Conservation (phyloP, 129 eudicot species). For the Erigeron canadensis region DNA sequence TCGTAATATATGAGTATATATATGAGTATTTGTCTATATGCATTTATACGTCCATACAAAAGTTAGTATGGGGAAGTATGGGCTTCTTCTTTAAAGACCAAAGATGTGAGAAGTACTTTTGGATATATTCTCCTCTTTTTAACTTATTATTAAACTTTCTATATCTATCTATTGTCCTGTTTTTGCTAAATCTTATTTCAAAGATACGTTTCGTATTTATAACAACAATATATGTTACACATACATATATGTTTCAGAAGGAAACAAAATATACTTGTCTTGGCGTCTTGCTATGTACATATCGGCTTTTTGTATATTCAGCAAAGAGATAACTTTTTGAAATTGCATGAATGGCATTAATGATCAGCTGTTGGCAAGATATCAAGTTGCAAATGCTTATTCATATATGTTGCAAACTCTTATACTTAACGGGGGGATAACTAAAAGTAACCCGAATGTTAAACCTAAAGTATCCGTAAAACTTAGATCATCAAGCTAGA, state of each 20-base stretch:
- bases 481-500: not conserved
- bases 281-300: too few species aligned
- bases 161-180: not conserved
- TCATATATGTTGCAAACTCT: not conserved
- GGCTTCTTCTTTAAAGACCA: slow-evolving; percentile 5
- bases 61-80: slow-evolving; percentile 24
- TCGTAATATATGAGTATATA: not conserved
- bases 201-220: slow-evolving; percentile 7
- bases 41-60: slow-evolving; percentile 7
- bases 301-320: not conserved
- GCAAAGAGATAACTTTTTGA: not conserved
- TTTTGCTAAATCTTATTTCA: slow-evolving; percentile 12
- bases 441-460: not conserved
- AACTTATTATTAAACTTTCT: slow-evolving; percentile 2
- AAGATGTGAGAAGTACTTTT: slow-evolving; percentile 4
- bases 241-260: not conserved
- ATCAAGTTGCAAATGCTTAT: too few species aligned
- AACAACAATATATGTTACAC: slow-evolving; percentile 14
- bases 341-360: too few species aligned
- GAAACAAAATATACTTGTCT: not conserved
- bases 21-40: not conserved
- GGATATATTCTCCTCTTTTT: slow-evolving; percentile 9
- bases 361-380: too few species aligned
- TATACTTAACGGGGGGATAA: too few species aligned
- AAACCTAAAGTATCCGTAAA: not conserved